Base-by-base conservation (phyloP, 805 yeast species). In the Blastobotrys muscicola region DNA sequence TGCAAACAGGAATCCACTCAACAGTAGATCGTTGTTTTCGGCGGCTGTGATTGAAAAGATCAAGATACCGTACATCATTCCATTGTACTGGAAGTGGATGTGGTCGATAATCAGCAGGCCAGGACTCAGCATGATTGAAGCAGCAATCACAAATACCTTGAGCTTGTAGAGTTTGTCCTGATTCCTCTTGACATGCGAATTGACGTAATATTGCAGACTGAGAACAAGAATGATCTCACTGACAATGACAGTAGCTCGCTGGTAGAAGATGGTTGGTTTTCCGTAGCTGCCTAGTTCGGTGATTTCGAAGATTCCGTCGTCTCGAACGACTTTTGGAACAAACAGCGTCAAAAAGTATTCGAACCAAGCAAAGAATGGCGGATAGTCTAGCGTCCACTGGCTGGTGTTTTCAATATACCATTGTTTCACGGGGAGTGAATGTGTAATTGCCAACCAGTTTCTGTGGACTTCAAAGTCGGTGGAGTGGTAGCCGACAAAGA, bases 401-500 rank as follows among this genome's bases (percentile, higher is more conserved):
- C 77, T 74, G 11, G 76, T 74, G 0, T 85, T 77, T 38, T 92
- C 95, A 35, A 70, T 59, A 59, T 92, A 92, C 99, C 99, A 92
- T 43, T 82, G 60, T 11, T 65, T 64, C 12, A 89, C 39, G 0
- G 97, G 97, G 13, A 89, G 63, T 4, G 71, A 71, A 53, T 78
- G 66, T 1, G 97, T 90, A 40, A 92, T 81, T 0, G 98, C 95
- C 14, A 92, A 71, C 98, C 98, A 92, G 58, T 92, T 92, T 46
- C 98, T 69, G 62, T 92, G 98, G 16, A 92, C 98, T 59, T 92
- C 98, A 55, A 92, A 90, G 61, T 92, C 98, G 0, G 97, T 92
- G 9, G 97, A 89, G 52, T 77, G 87, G 62, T 90, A 92, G 1
- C 90, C 86, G 6, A 83, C 80, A 43, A 78, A 73, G n/a, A 83